A percentile compares a stretch with the other conserved stretches of the same genome.
phyloP scores from a whole-genome alignment of 257 asterid genomes.

The Solanum ossicruentum region DNA sequence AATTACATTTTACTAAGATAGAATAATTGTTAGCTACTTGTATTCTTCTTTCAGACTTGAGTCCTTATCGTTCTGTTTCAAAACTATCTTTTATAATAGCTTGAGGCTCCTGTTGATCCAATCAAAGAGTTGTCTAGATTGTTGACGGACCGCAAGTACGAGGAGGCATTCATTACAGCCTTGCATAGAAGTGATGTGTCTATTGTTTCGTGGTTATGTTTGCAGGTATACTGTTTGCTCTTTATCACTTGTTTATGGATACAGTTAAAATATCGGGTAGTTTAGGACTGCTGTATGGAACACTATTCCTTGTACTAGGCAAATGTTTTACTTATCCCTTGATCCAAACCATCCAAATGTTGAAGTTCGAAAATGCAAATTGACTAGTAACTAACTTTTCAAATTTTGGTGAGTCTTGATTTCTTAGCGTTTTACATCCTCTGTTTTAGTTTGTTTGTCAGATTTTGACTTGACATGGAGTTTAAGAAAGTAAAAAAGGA shows the following conservation, averaged over 20 bases:
- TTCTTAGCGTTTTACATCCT: background rate
- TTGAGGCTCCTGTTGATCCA: constrained; percentile 86
- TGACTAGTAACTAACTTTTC: background rate
- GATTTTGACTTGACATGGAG: background rate
- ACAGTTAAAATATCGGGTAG: background rate
- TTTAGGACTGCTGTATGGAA: background rate
- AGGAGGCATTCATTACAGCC: constrained; percentile 82
- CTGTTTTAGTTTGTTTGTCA: background rate
- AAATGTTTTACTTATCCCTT: background rate
- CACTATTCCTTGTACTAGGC: background rate
- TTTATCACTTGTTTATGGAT: background rate
- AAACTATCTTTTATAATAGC: constrained; percentile 16
- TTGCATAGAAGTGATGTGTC: constrained; percentile 78
- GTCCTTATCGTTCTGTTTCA: background rate
- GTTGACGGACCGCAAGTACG: constrained; percentile 67
- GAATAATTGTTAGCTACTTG: background rate
- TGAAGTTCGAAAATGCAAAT: background rate
- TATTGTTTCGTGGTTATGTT: constrained; percentile 82
- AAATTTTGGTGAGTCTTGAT: background rate
- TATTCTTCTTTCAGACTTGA: background rate
- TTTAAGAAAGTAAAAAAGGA: background rate
- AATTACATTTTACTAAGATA: background rate
- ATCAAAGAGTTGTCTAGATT: constrained; percentile 83
- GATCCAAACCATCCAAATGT: background rate
- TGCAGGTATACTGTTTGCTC: constrained; percentile 53